Evolutionary conservation across 2,329 filamentous ascomycete genomes (phyloP).

Genomic region (Capronia americana): DNA sequence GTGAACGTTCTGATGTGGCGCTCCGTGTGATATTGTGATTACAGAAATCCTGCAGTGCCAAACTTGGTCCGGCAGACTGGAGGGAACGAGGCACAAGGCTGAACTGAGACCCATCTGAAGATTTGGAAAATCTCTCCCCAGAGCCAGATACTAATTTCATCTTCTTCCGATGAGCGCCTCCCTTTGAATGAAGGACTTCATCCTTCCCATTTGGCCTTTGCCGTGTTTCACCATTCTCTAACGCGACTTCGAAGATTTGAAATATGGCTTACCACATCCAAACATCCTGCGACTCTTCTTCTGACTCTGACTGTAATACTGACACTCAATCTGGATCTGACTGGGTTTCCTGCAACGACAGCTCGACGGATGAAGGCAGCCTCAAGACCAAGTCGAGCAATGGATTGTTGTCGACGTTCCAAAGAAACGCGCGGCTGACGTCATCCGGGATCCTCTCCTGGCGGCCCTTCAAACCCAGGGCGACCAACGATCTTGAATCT

Average conservation of each 20-base stretch:
- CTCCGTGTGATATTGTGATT: neutral
- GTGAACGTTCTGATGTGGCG: neutral
- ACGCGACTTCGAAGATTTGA: slow-evolving; percentile 3
- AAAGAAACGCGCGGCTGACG: slow-evolving; percentile 27
- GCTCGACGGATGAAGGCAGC: slow-evolving; percentile 14
- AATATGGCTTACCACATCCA: slow-evolving; percentile 20
- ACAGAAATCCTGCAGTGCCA: neutral
- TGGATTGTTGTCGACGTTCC: slow-evolving; percentile 22
- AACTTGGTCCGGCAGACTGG: neutral
- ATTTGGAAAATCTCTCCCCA: neutral
- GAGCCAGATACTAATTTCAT: neutral
- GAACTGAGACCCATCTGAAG: neutral
- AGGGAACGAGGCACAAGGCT: neutral
- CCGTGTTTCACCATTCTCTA: slow-evolving; percentile 14
- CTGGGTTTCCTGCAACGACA: slow-evolving; percentile 32
- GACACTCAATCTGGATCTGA: slow-evolving; percentile 30
- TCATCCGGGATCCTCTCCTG: slow-evolving; percentile 25
- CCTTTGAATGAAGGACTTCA: neutral
- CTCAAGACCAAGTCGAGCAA: neutral
- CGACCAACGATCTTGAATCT: slow-evolving; percentile 2
- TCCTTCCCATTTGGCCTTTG: neutral
- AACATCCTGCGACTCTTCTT: slow-evolving; percentile 9
- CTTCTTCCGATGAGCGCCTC: neutral
- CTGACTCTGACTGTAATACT: slow-evolving; percentile 11
- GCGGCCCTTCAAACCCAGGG: neutral